These are phyloP conservation scores for Ustilago bromivora DNA, from an alignment of 1,284 basidiomycete genomes.

Conservation along the genomic window DNA sequence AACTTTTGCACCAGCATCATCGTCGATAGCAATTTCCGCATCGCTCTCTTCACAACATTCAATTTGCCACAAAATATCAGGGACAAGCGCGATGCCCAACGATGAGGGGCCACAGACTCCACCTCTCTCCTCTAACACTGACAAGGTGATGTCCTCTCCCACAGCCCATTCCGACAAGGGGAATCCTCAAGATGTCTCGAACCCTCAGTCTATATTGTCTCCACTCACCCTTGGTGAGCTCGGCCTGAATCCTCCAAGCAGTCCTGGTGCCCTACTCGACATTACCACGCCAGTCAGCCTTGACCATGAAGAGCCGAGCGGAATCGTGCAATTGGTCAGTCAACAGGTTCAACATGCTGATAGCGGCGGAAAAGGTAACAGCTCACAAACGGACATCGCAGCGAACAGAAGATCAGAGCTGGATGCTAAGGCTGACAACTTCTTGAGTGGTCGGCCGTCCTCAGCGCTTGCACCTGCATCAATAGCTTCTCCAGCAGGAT, in stretches of 20 bases:
- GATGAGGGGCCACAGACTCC: conserved; percentile 9
- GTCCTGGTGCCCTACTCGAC: conserved; percentile 34
- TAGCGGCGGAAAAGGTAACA: not conserved
- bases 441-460: not conserved
- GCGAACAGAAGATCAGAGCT: not conserved
- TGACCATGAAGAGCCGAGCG: not conserved
- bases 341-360: not conserved
- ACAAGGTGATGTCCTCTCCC: not conserved
- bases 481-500: not conserved
- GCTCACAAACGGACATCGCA: not conserved
- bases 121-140: not conserved
- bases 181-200: not conserved
- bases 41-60: not conserved
- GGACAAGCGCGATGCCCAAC: not conserved
- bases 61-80: not conserved
- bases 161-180: not conserved
- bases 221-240: conserved; percentile 37
- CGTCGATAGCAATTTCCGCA: not conserved
- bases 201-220: conserved; percentile 3
- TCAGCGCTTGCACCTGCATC: not conserved
- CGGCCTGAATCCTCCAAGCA: conserved; percentile 27
- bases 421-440: not conserved
- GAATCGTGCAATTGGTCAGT: not conserved
- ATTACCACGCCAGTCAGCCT: conserved; percentile 20
- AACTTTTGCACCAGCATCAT: not conserved